phyloP scores from a whole-genome alignment of 129 eudicot species.

The Calendula officinalis region DNA sequence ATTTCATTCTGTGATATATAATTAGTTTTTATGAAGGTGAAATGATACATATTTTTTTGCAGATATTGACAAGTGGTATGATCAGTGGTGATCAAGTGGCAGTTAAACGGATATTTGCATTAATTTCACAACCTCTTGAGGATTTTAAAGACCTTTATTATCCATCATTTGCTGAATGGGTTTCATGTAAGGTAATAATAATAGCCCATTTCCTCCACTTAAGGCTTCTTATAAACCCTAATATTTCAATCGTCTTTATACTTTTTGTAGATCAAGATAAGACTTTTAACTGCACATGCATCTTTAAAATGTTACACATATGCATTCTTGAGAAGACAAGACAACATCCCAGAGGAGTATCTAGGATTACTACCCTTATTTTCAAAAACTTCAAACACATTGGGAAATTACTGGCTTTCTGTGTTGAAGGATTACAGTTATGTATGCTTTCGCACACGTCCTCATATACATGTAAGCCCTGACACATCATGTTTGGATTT shows the following conservation, averaged over 20 bases:
- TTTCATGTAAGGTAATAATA: slow-evolving; percentile 78
- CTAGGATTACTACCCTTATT: slow-evolving; percentile 78
- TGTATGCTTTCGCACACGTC: slow-evolving; percentile 59
- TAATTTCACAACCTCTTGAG: slow-evolving; percentile 88
- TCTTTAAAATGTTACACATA: slow-evolving; percentile 91
- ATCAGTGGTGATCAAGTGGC: slow-evolving; percentile 93
- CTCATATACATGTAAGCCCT: slow-evolving; percentile 60
- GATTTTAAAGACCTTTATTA: slow-evolving; percentile 87
- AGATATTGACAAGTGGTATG: slow-evolving; percentile 88
- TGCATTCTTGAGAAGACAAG: slow-evolving; percentile 72
- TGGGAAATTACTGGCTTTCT: slow-evolving; percentile 80
- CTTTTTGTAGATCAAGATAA: slow-evolving; percentile 68
- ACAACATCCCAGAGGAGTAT: slow-evolving; percentile 75
- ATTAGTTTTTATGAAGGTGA: slow-evolving; percentile 19
- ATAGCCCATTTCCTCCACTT: background rate
- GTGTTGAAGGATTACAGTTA: slow-evolving; percentile 75
- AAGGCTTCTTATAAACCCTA: background rate
- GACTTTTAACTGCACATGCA: slow-evolving; percentile 93
- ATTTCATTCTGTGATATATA: slow-evolving; percentile 10
- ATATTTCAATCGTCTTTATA: background rate
- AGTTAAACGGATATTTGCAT: slow-evolving; percentile 80
- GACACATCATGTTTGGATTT: background rate
- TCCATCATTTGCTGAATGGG: slow-evolving; percentile 99
- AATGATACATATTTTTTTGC: slow-evolving; percentile 30
- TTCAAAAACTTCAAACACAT: slow-evolving; percentile 61